These are phyloP conservation scores for Cryphonectria carpinicola DNA, from an alignment of 2,329 filamentous ascomycete species.

Conservation along the genomic window DNA sequence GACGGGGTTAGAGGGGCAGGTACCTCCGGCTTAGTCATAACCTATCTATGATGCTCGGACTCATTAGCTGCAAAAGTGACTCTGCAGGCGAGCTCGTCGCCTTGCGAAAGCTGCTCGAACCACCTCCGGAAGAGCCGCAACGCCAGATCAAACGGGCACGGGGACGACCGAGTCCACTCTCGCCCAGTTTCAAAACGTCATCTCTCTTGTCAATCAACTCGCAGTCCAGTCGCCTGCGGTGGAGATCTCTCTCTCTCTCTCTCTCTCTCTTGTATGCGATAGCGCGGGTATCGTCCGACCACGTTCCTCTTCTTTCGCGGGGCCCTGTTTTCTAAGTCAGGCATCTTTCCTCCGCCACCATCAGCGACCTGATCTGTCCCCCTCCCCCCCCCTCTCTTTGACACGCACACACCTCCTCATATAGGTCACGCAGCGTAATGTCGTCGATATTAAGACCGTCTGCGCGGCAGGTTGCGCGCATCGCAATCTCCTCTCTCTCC, in stretches of 20 bases:
- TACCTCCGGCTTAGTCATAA: conserved; percentile 7
- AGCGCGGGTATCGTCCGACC: conserved; percentile 25
- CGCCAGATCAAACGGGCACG: conserved; percentile 12
- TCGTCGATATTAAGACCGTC: conserved; percentile 37
- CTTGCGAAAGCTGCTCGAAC: conserved; percentile 9
- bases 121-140: conserved; percentile 21
- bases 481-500: conserved; percentile 33
- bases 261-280: conserved; percentile 20
- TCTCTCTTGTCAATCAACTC: neutral
- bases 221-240: neutral
- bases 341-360: conserved; percentile 23
- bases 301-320: conserved; percentile 19
- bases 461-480: conserved; percentile 36
- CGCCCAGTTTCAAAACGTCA: neutral
- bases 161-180: conserved; percentile 7
- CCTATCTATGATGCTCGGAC: conserved; percentile 18
- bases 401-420: neutral
- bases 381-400: neutral
- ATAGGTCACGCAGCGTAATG: conserved; percentile 22
- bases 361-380: neutral
- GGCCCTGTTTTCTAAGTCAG: conserved; percentile 19
- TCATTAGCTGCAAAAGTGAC: conserved; percentile 1
- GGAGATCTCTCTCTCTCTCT: neutral
- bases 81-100: conserved; percentile 12
- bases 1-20: neutral